Conservation (phyloP, 768 basidiomycete genomes). For the Xerocomus spinulosus region DNA sequence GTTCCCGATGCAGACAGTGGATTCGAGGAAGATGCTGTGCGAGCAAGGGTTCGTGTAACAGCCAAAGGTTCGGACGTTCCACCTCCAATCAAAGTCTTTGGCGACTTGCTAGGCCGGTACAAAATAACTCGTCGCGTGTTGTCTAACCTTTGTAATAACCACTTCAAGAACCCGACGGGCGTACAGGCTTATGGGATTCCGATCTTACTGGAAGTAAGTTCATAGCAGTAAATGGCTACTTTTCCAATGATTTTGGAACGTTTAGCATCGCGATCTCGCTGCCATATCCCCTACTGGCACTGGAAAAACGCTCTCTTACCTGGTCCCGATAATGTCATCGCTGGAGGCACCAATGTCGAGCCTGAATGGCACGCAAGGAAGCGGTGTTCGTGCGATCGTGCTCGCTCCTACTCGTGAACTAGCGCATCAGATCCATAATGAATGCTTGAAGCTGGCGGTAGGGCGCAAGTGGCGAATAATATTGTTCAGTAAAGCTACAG, state of each 20-base stretch:
- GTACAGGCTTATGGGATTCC: conserved; percentile 80
- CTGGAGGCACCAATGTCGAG: conserved; percentile 53
- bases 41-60: conserved; percentile 58
- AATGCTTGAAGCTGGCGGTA: conserved; percentile 75
- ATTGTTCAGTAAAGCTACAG: conserved; percentile 86
- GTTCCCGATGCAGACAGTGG: conserved; percentile 17
- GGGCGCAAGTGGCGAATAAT: conserved; percentile 81
- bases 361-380: conserved; percentile 39
- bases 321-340: conserved; percentile 71
- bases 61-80: conserved; percentile 74
- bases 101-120: conserved; percentile 54
- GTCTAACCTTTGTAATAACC: conserved; percentile 56
- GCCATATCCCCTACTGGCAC: conserved; percentile 97
- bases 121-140: conserved; percentile 55
- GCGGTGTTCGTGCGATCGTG: conserved; percentile 72
- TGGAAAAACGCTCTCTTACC: conserved; percentile 92
- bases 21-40: conserved; percentile 20
- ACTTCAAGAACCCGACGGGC: conserved; percentile 67
- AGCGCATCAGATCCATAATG: conserved; percentile 93
- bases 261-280: conserved; percentile 75
- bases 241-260: not conserved
- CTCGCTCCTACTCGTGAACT: conserved; percentile 92
- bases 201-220: conserved; percentile 68
- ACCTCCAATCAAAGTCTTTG: conserved; percentile 51
- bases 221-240: conserved; percentile 1